Evolutionary conservation across 306 rosid species (phyloP).

Genomic region (Glycyrrhiza uralensis): DNA sequence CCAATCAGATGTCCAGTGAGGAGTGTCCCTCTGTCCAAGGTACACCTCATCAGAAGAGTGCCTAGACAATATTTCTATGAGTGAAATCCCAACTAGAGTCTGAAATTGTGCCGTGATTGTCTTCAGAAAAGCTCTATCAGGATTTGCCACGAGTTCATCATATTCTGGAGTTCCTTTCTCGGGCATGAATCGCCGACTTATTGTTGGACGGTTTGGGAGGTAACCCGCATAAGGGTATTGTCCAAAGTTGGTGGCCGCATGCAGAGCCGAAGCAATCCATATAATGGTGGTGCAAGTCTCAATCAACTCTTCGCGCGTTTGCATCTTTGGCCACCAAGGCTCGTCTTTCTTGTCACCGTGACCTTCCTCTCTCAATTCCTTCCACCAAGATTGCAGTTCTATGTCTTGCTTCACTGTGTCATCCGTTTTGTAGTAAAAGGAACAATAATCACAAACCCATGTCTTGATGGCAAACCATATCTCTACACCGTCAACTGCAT

Average conservation of each 20-base stretch:
- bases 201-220: conserved; percentile 45
- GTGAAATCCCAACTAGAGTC: conserved; percentile 41
- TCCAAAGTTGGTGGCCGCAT: conserved; percentile 59
- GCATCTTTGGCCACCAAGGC: conserved; percentile 63
- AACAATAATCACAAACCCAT: conserved; percentile 57
- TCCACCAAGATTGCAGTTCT: conserved; percentile 67
- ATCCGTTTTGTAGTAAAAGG: conserved; percentile 41
- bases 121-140: conserved; percentile 43
- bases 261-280: conserved; percentile 63
- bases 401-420: conserved; percentile 20
- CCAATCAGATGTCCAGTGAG: conserved; percentile 61
- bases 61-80: conserved; percentile 46
- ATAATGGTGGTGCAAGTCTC: conserved; percentile 48
- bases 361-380: conserved; percentile 48
- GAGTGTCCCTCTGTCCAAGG: conserved; percentile 51
- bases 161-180: conserved; percentile 41
- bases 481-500: conserved; percentile 60
- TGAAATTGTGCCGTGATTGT: conserved; percentile 49
- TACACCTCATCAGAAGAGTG: conserved; percentile 57
- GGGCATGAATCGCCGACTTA: conserved; percentile 47
- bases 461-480: conserved; percentile 54
- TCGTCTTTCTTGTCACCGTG: conserved; percentile 65
- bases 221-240: conserved; percentile 53
- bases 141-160: conserved; percentile 40
- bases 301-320: conserved; percentile 32